A percentile compares a stretch with the other conserved stretches of the same genome.
These are phyloP conservation scores for Ustilago bromivora DNA, from an alignment of 1,284 basidiomycete genomes.

Conservation along the genomic window DNA sequence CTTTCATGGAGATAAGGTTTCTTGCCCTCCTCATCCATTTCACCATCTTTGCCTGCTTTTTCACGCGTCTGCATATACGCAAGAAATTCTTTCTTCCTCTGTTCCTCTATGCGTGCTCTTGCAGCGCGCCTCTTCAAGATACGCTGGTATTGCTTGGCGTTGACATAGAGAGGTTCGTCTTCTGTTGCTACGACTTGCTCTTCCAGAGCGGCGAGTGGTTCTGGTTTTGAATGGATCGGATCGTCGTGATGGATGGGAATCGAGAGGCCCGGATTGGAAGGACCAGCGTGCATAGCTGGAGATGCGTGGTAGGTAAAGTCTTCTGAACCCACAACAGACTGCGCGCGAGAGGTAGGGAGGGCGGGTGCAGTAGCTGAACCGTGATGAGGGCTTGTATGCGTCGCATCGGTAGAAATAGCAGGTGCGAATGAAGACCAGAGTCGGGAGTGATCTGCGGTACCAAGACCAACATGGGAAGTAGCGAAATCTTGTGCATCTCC, in stretches of 20 bases:
- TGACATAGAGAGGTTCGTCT: constrained; percentile 68
- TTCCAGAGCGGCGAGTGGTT: constrained; percentile 9
- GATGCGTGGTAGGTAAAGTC: constrained; percentile 39
- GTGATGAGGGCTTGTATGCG: constrained; percentile 33
- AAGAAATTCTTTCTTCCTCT: constrained; percentile 57
- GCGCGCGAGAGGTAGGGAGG: constrained; percentile 32
- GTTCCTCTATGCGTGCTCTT: constrained; percentile 63
- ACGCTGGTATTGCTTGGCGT: constrained; percentile 68
- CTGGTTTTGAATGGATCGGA: constrained; percentile 18
- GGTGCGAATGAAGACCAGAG: constrained; percentile 52
- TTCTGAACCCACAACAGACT: constrained; percentile 36
- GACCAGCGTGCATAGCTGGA: constrained; percentile 20
- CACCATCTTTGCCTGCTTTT: constrained; percentile 41
- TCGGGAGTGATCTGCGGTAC: constrained; percentile 34
- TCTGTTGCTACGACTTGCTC: constrained; percentile 42
- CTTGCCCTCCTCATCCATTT: constrained; percentile 59
- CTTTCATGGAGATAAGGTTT: constrained; percentile 98
- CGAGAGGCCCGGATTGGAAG: constrained; percentile 44
- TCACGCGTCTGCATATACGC: constrained; percentile 55
- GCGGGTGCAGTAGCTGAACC: constrained; percentile 22
- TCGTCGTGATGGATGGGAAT: constrained; percentile 29
- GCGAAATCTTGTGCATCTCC: constrained; percentile 46
- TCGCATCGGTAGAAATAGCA: constrained; percentile 25
- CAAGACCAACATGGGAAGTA: constrained; percentile 16
- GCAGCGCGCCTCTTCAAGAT: constrained; percentile 65